Evolutionary conservation across 2,329 filamentous ascomycete species (phyloP).

Genomic region (Curvularia sp.): DNA sequence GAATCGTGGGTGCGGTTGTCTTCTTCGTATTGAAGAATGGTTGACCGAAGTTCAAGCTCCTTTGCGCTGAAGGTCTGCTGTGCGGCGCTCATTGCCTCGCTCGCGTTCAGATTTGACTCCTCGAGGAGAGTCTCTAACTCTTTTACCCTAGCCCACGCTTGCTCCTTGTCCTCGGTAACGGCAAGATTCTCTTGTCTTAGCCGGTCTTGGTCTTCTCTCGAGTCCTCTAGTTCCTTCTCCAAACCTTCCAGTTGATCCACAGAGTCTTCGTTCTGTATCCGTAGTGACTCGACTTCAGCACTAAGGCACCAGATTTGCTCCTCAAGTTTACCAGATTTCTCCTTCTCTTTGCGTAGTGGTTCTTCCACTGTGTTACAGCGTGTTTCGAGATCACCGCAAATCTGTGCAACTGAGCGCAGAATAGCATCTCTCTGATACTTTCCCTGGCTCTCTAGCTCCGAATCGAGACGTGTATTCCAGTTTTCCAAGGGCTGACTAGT

Average conservation of each 20-base stretch:
- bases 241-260: slow-evolving; percentile 44
- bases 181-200: slow-evolving; percentile 45
- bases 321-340: slow-evolving; percentile 46
- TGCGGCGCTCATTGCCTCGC: slow-evolving; percentile 35
- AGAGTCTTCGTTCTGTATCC: slow-evolving; percentile 34
- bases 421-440: slow-evolving; percentile 57
- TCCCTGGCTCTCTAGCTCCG: slow-evolving; percentile 51
- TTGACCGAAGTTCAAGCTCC: slow-evolving; percentile 50
- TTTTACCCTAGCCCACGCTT: slow-evolving; percentile 42
- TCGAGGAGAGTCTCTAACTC: slow-evolving; percentile 50
- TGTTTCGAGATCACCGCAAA: slow-evolving; percentile 64
- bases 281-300: slow-evolving; percentile 47
- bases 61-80: slow-evolving; percentile 34
- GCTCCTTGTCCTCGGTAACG: slow-evolving; percentile 44
- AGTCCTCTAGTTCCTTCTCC: slow-evolving; percentile 49
- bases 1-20: slow-evolving; percentile 16
- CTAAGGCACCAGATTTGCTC: slow-evolving; percentile 43
- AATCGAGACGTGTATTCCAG: slow-evolving; percentile 59
- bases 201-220: slow-evolving; percentile 42
- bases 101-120: slow-evolving; percentile 44
- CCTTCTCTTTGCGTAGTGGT: slow-evolving; percentile 58
- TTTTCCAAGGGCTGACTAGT: slow-evolving; percentile 48
- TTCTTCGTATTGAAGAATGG: slow-evolving; percentile 29
- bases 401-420: slow-evolving; percentile 58
- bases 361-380: slow-evolving; percentile 64